phyloP scores from a whole-genome alignment of 331 rosid species.

The Rosa hybrid region DNA sequence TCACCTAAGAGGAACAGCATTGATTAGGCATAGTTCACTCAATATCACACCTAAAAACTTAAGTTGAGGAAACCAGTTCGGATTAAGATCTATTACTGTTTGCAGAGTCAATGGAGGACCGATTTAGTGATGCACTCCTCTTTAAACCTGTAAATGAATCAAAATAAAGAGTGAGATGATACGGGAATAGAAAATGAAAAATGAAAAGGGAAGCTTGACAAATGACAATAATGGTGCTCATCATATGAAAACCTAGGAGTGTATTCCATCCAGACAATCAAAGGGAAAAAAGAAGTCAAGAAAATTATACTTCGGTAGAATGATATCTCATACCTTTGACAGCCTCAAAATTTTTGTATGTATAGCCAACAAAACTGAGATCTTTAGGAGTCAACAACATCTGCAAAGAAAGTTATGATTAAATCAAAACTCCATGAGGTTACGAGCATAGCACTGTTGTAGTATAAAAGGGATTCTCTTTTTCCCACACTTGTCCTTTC shows the following conservation, averaged over 20 bases:
- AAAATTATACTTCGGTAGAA: slow-evolving; percentile 11
- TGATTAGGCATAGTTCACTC: slow-evolving; percentile 14
- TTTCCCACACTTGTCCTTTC: background rate
- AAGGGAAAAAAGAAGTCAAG: slow-evolving; percentile 4
- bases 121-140: slow-evolving; percentile 35
- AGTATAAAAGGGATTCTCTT: background rate
- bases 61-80: slow-evolving; percentile 19
- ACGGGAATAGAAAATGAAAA: background rate
- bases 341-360: slow-evolving; percentile 92
- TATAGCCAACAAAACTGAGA: slow-evolving; percentile 95
- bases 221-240: background rate
- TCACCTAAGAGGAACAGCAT: slow-evolving; percentile 51
- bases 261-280: background rate
- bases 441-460: background rate
- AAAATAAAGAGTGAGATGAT: slow-evolving; percentile 10
- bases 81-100: slow-evolving; percentile 45
- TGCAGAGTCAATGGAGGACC: slow-evolving; percentile 53
- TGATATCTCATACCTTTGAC: slow-evolving; percentile 60
- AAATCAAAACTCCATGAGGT: background rate
- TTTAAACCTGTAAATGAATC: slow-evolving; percentile 40
- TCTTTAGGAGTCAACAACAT: slow-evolving; percentile 76
- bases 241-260: background rate
- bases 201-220: slow-evolving; percentile 18
- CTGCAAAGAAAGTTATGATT: slow-evolving; percentile 37
- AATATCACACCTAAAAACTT: background rate